phyloP scores from a whole-genome alignment of 148 eudicot genomes.

The Tetragonia tetragonoides region DNA sequence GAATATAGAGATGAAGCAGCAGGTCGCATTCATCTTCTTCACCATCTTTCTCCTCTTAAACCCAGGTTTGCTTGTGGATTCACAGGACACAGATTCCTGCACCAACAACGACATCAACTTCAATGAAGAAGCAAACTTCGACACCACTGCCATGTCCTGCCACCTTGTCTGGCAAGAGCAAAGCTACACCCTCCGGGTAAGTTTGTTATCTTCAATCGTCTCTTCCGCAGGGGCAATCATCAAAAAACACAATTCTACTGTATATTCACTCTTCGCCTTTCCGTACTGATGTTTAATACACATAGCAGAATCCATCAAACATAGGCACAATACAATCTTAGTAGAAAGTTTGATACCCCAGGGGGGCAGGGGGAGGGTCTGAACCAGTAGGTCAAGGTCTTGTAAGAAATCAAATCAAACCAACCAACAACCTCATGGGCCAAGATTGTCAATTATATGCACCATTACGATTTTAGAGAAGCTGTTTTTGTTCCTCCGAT shows the following conservation, averaged over 20 bases:
- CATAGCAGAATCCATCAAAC: too few species aligned
- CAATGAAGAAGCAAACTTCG: conserved; percentile 36
- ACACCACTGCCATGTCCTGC: conserved; percentile 54
- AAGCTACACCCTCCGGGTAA: conserved; percentile 66
- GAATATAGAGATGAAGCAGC: conserved; percentile 29
- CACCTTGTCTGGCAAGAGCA: conserved; percentile 47
- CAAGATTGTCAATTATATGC: too few species aligned
- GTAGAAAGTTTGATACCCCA: too few species aligned
- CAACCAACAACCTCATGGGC: neutral
- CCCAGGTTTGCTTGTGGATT: conserved; percentile 29
- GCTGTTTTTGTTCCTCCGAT: too few species aligned
- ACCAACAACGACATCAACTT: conserved; percentile 25
- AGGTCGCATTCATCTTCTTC: conserved; percentile 27
- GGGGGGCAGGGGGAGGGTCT: neutral
- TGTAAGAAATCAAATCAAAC: neutral
- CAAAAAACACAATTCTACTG: neutral
- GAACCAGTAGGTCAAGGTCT: neutral
- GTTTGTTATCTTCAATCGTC: conserved; percentile 1
- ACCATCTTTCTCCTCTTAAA: conserved; percentile 31
- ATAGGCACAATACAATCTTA: too few species aligned
- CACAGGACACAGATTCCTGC: conserved; percentile 63
- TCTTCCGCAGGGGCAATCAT: neutral
- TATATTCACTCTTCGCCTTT: too few species aligned
- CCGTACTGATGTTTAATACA: too few species aligned
- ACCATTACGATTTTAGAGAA: too few species aligned